phyloP scores from a whole-genome alignment of 2,329 filamentous ascomycete species.

The Chaetomiaceae sp. region DNA sequence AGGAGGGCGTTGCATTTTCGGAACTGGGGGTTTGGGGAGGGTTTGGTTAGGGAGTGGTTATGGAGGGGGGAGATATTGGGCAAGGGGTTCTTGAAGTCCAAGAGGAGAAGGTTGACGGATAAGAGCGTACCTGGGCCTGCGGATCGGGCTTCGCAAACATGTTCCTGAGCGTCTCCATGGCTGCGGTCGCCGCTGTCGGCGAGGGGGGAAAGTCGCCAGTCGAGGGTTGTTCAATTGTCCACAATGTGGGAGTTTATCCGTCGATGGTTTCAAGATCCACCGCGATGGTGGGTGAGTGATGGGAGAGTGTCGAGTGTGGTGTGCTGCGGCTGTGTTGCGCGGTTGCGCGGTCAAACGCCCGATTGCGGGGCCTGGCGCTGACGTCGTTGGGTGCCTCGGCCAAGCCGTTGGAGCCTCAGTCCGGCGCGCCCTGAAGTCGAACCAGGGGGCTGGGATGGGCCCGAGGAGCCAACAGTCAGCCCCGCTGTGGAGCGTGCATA shows the following conservation, averaged over 20 bases:
- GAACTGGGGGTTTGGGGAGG: constrained; percentile 51
- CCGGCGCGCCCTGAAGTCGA: not conserved
- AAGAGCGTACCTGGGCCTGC: constrained; percentile 69
- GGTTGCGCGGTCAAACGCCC: too few relatives aligned
- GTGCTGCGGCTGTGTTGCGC: not conserved
- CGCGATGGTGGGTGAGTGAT: not conserved
- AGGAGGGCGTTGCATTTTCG: constrained; percentile 93
- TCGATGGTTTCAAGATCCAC: not conserved
- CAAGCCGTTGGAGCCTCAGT: constrained; percentile 10
- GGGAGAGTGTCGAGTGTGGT: not conserved
- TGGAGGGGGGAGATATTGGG: constrained; percentile 5
- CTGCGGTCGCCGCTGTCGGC: constrained; percentile 21
- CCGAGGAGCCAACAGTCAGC: not conserved
- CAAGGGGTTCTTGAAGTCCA: not conserved
- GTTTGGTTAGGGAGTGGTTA: too few relatives aligned
- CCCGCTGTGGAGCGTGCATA: not conserved
- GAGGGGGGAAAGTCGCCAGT: not conserved
- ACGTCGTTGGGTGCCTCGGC: constrained; percentile 8
- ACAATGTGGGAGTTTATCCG: not conserved
- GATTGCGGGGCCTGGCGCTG: constrained; percentile 1
- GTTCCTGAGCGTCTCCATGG: constrained; percentile 81
- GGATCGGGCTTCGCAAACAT: constrained; percentile 92
- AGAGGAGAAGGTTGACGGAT: not conserved
- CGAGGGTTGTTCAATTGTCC: not conserved
- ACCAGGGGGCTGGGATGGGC: not conserved